These are phyloP conservation scores for Capsicum baccatum DNA, from an alignment of 257 asterid species.

Conservation along the genomic window DNA sequence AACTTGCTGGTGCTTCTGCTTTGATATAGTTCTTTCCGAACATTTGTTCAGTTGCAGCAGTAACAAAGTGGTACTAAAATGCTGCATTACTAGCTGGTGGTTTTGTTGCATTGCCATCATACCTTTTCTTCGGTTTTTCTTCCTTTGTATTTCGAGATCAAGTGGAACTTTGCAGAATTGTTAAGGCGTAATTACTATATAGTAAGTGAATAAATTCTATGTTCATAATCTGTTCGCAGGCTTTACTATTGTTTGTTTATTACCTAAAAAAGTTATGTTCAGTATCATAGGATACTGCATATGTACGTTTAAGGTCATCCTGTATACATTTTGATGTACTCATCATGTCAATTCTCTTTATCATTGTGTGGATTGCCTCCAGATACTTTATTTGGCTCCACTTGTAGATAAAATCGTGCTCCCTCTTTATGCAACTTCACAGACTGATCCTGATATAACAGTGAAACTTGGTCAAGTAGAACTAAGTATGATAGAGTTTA, in stretches of 20 bases:
- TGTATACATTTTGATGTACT: constrained; percentile 17
- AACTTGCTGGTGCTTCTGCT: neutral
- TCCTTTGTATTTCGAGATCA: neutral
- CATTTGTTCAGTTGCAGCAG: neutral
- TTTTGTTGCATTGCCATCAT: neutral
- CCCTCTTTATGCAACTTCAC: constrained; percentile 17
- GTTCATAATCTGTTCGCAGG: neutral
- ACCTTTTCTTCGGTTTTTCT: neutral
- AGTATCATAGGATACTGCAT: constrained; percentile 21
- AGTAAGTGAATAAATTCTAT: neutral
- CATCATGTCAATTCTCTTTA: constrained; percentile 10
- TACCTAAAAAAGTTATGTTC: neutral
- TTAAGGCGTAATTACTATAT: neutral
- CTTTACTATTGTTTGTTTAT: neutral
- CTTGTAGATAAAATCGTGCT: neutral
- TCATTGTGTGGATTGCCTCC: neutral
- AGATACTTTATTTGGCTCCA: constrained; percentile 22
- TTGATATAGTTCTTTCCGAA: neutral
- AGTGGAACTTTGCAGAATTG: neutral
- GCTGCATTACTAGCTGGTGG: neutral
- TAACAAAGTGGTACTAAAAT: neutral
- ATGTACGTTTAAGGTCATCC: neutral
- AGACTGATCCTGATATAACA: neutral
- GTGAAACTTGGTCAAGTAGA: neutral
- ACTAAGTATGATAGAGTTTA: neutral